These are phyloP conservation scores for Fusarium piperis DNA, from an alignment of 2,329 filamentous ascomycete species.

Conservation along the genomic window DNA sequence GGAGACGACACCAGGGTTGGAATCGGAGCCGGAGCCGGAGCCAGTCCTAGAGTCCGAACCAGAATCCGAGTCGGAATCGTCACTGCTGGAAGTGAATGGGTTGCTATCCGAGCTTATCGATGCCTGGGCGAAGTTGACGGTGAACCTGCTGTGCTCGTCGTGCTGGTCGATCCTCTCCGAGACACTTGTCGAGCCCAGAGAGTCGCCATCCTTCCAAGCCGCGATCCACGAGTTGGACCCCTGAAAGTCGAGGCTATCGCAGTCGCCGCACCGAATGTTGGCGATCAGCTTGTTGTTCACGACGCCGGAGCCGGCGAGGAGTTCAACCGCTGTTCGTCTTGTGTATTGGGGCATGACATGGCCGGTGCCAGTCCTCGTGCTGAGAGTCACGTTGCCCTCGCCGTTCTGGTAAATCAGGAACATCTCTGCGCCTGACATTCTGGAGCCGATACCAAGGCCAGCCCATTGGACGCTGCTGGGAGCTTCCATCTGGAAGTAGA, in stretches of 20 bases:
- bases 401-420: constrained; percentile 71
- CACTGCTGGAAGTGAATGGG: constrained; percentile 54
- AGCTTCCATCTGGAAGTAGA: constrained; percentile 70
- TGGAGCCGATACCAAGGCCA: constrained; percentile 63
- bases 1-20: constrained; percentile 3
- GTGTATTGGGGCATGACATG: constrained; percentile 61
- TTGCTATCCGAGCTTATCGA: constrained; percentile 59
- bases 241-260: constrained; percentile 56
- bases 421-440: constrained; percentile 67
- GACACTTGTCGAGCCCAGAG: constrained; percentile 55
- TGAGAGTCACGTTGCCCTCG: constrained; percentile 68
- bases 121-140: constrained; percentile 60
- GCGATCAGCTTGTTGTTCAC: constrained; percentile 63
- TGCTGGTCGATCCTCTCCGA: constrained; percentile 57
- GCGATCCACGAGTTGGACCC: constrained; percentile 61
- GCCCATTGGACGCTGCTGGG: constrained; percentile 65
- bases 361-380: constrained; percentile 60
- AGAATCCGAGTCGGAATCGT: constrained; percentile 8
- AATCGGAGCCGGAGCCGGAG: constrained; percentile 13
- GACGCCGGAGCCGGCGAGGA: constrained; percentile 69
- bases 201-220: constrained; percentile 60
- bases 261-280: constrained; percentile 66
- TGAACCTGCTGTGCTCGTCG: constrained; percentile 55
- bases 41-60: background rate
- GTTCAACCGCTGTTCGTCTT: constrained; percentile 55